These are phyloP conservation scores for Phytophthora brassicae DNA, from an alignment of 352 stramenopile genomes.

Conservation along the genomic window DNA sequence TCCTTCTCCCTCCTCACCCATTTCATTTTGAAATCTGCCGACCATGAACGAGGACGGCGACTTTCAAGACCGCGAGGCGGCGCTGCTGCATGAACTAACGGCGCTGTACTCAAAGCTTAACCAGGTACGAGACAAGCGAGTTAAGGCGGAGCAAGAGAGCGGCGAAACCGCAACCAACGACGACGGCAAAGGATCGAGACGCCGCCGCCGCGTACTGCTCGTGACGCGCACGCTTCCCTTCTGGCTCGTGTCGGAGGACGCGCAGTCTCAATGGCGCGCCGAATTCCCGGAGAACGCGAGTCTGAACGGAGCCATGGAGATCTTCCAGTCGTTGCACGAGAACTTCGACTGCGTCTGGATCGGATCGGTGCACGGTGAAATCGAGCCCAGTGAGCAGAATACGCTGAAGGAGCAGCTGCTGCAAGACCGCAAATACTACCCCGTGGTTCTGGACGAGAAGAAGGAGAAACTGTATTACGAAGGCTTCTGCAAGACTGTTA, in stretches of 20 bases:
- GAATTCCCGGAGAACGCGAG: constrained; percentile 76
- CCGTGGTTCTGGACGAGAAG: constrained; percentile 89
- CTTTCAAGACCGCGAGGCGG: constrained; percentile 75
- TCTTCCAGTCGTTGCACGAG: constrained; percentile 76
- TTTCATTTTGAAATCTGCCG: background rate
- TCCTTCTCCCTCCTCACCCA: constrained; percentile 12
- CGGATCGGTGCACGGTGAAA: constrained; percentile 77
- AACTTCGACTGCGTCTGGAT: constrained; percentile 86
- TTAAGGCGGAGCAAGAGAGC: constrained; percentile 65
- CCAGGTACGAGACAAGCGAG: constrained; percentile 78
- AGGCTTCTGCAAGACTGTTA: constrained; percentile 90
- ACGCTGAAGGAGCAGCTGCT: constrained; percentile 86
- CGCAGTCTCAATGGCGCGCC: constrained; percentile 79
- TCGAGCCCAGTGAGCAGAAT: constrained; percentile 80
- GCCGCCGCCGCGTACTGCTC: constrained; percentile 63
- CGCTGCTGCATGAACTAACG: constrained; percentile 69
- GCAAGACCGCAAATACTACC: constrained; percentile 89
- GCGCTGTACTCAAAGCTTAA: constrained; percentile 83
- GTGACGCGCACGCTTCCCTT: constrained; percentile 81
- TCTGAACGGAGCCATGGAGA: constrained; percentile 76
- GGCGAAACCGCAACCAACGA: constrained; percentile 25
- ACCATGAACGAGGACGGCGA: constrained; percentile 18
- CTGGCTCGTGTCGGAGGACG: constrained; percentile 75
- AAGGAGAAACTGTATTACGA: constrained; percentile 89
- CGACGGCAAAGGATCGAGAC: constrained; percentile 32